Evolutionary conservation across 495 filamentous ascomycete genomes (phyloP).

Genomic region (Aspergillus diversus): DNA sequence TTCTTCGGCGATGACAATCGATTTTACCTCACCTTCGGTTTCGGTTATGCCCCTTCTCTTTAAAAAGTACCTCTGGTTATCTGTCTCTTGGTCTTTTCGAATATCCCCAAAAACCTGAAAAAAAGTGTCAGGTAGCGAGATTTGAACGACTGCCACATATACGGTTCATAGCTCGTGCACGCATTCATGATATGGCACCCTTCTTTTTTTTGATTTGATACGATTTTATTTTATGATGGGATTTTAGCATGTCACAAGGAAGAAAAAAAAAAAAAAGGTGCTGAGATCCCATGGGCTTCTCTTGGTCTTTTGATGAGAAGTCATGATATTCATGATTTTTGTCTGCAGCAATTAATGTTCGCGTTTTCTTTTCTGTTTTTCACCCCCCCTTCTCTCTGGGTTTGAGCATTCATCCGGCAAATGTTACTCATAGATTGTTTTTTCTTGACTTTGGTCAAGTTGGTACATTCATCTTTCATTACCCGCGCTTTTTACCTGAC

Average conservation of each 20-base stretch:
- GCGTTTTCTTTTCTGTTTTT: constrained; percentile 17
- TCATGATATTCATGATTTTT: constrained; percentile 53
- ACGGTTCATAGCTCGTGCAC: constrained; percentile 21
- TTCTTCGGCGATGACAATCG: constrained; percentile 38
- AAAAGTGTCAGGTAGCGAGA: constrained; percentile 42
- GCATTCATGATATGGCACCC: constrained; percentile 25
- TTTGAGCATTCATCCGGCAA: constrained; percentile 40
- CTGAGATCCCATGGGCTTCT: constrained; percentile 21
- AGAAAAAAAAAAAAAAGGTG: constrained; percentile 13
- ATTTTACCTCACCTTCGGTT: constrained; percentile 26
- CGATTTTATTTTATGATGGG: constrained; percentile 22
- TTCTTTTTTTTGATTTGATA: constrained; percentile 22
- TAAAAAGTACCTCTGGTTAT: constrained; percentile 44
- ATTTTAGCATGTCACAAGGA: constrained; percentile 22
- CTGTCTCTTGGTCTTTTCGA: constrained; percentile 18
- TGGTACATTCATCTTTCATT: constrained; percentile 35
- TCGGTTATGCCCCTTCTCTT: constrained; percentile 32
- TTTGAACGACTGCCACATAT: constrained; percentile 34
- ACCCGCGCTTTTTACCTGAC: constrained; percentile 18
- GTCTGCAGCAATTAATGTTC: constrained; percentile 17
- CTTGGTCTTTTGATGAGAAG: constrained; percentile 33
- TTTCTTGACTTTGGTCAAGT: constrained; percentile 27
- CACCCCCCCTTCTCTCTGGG: constrained; percentile 26
- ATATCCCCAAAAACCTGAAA: constrained; percentile 33
- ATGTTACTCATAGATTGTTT: constrained; percentile 40